Base-by-base conservation (phyloP, 768 basidiomycete species). In the Pisolithus marmoratus region DNA sequence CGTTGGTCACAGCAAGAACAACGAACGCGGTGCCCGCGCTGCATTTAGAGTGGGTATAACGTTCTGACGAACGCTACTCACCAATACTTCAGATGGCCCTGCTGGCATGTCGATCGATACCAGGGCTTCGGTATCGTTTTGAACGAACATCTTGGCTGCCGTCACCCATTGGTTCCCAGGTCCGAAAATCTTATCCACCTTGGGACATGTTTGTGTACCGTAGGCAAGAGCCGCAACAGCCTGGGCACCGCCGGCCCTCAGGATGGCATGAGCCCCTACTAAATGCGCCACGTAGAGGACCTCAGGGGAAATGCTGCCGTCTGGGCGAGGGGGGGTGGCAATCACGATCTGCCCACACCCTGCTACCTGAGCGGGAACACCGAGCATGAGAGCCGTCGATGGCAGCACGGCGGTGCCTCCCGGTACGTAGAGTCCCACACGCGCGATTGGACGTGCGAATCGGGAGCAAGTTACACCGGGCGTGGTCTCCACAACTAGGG, bases 151-250 rank as follows among this genome's bases (percentile, higher is more conserved):
- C 74, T 99, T 99, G 48, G 95, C 96, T 2, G 96, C 96, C 2
- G 95, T 99, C 22, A 99, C 96, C 93, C 94, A 99, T 68, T 98
- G 96, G 66, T 99, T 99, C 23, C 96, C 96, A 6, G 96, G 96
- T 8, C 96, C 96, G 63, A 98, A 95, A 60, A 99, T 94, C 74
- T 99, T 99, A 77, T 99, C 96, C 23, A 97, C 95, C 71, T 99
- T 98, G 15, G 94, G 92, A 6, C 94, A 92, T 4, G 87, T 87
- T 66, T 90, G 77, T 6, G 96, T 99, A 19, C 96, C 96, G 66
- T 97, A 98, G 1, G 96, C 96, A 74, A 99, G 77, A 1, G 96
- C 94, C 23, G 94, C 91, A 17, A 98, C 79, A 11, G 96, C 96
- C 65, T 99, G 96, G 17, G 90, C 95, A 12, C 96, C 96, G 38